Percentiles rank a stretch among this genome's conserved stretches.
These are phyloP conservation scores for Populus pruinosa DNA, from an alignment of 345 rosid genomes.

Conservation along the genomic window DNA sequence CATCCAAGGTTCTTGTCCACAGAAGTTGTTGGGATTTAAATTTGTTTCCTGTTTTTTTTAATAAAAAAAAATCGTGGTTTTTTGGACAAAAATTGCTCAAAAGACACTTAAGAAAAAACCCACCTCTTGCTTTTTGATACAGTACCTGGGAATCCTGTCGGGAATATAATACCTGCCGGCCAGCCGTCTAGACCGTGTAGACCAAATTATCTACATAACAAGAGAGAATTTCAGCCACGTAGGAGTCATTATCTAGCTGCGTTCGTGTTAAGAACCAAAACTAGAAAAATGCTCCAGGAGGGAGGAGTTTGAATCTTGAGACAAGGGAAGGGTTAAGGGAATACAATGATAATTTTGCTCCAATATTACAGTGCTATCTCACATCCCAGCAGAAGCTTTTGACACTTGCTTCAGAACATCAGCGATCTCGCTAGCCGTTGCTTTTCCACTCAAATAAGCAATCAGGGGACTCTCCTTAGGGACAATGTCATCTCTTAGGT, in stretches of 20 bases:
- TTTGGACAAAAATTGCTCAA: background rate
- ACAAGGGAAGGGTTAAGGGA: background rate
- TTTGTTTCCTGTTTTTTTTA: too few relatives aligned
- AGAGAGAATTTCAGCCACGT: background rate
- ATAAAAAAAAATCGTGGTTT: too few relatives aligned
- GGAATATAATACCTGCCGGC: background rate
- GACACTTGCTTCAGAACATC: slow-evolving; percentile 45
- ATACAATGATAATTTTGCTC: background rate
- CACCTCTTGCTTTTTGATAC: background rate
- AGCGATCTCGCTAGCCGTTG: slow-evolving; percentile 52
- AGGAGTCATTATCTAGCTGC: background rate
- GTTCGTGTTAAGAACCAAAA: background rate
- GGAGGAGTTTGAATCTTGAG: background rate
- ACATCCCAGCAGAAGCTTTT: slow-evolving; percentile 34
- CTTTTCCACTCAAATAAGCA: slow-evolving; percentile 37
- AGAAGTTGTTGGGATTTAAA: too few relatives aligned
- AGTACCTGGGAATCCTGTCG: background rate
- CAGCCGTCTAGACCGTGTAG: background rate
- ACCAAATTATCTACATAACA: background rate
- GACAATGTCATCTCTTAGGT: slow-evolving; percentile 63
- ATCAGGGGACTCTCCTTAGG: slow-evolving; percentile 66
- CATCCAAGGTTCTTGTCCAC: too few relatives aligned
- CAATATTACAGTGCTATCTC: background rate
- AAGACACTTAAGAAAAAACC: background rate
- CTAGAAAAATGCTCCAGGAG: background rate